Base-by-base conservation (phyloP, 2,329 filamentous ascomycete genomes). In the Ascochyta viciae-villosae region DNA sequence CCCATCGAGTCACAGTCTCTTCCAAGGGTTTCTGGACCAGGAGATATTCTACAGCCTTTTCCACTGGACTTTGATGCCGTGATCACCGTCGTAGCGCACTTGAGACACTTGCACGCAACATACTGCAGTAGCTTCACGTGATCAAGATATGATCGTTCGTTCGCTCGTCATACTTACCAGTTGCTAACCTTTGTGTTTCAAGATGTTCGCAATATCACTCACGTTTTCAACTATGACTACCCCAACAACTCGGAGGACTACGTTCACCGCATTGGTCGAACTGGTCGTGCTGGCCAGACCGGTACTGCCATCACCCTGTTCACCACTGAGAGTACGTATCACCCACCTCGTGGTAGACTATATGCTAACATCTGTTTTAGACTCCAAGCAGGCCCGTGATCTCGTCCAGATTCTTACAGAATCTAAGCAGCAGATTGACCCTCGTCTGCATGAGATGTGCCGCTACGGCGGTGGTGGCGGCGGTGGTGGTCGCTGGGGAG, bases 181-280 rank as follows among this genome's bases (percentile, higher is more conserved):
- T 80, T 87, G 87, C 92, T 96, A 96, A 96, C 90, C 85, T 86
- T 79, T 85, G 77, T 82, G 78, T 82, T 83, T 81, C 16, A 97
- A 98, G 95, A 99, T 90, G 95, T 99, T 84, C 94, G 93, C 83
- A 96, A 99, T 86, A 99, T 99, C 84, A 98, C 95, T 82, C 95
- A 99, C 83, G 95, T 99, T 82, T 87, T 99, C 83, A 98, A 98
- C 88, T 97, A 98, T 91, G 95, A 98, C 80, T 98, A 98, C 81
- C 94, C 94, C 79, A 98, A 98, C 85, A 98, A 88, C 77, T 87
- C 85, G 71, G 86, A 88, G 77, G 86, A 88, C 72, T 88, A 88
- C 71, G 84, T 88, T 75, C 86, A 88, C 77, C 85, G 86, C 74
- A 88, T 88, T 76, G 86, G 86, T 74, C 84, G 86, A 80, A 88